A percentile compares a stretch with the other conserved stretches of the same genome.
phyloP scores from a whole-genome alignment of 225 moss, liverwort and hornwort species.

The Climacium dendroides region DNA sequence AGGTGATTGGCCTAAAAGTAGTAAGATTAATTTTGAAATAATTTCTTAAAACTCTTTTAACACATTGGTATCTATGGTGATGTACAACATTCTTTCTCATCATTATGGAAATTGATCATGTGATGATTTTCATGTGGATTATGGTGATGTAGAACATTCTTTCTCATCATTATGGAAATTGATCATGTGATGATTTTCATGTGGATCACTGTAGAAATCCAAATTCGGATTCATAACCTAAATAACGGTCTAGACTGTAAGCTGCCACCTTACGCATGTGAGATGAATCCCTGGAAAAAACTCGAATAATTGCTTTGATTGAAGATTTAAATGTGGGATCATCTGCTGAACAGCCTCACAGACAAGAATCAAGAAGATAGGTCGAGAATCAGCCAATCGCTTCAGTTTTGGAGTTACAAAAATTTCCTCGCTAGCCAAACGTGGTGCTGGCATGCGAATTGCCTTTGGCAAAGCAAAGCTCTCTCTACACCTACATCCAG shows the following conservation, averaged over 20 bases:
- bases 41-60: neutral
- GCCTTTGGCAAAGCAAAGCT: neutral
- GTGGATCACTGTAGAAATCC: neutral
- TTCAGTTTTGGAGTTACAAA: neutral
- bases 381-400: neutral
- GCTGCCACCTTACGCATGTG: no score
- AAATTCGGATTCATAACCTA: neutral
- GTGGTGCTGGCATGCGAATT: neutral
- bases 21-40: neutral
- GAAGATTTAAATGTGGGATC: neutral
- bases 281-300: neutral
- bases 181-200: neutral
- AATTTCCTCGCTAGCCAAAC: neutral
- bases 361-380: neutral
- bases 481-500: neutral
- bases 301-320: no score
- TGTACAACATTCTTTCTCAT: fast-evolving
- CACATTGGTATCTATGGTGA: fast-evolving
- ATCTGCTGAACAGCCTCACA: neutral
- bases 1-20: fast-evolving
- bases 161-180: no score
- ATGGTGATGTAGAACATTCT: fast-evolving
- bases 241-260: neutral
- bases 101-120: neutral
- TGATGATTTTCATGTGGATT: neutral